Percentiles rank a stretch among this genome's conserved stretches.
Evolutionary conservation across 73 alveolate genomes (phyloP).

Genomic region (Stentor roeselii): DNA sequence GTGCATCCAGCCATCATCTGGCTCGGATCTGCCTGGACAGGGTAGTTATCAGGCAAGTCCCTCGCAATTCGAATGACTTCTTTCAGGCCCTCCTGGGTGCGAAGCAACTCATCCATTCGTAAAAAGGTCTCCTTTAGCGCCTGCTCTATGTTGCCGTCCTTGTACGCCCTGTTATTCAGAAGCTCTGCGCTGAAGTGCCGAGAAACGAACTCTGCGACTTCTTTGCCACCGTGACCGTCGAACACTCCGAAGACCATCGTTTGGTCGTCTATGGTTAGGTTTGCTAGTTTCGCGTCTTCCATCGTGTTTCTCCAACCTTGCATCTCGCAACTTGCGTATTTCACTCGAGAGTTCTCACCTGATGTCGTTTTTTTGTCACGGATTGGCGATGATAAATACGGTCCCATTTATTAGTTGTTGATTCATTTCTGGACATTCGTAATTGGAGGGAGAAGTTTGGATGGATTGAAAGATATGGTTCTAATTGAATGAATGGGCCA

Average conservation of each 20-base stretch:
- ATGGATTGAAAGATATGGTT: no score
- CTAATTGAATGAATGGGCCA: no score
- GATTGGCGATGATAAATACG: no score
- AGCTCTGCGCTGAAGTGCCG: constrained; percentile 67
- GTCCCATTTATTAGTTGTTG: no score
- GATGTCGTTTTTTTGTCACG: not conserved
- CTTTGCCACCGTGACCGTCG: constrained; percentile 97
- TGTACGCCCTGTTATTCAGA: constrained; percentile 40
- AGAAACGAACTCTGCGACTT: constrained; percentile 79
- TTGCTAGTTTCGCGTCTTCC: constrained; percentile 88
- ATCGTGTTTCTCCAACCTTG: constrained; percentile 73
- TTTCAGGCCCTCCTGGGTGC: constrained; percentile 20
- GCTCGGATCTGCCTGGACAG: not conserved
- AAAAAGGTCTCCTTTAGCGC: constrained; percentile 78
- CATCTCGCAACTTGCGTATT: constrained; percentile 62
- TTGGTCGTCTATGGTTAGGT: constrained; percentile 53
- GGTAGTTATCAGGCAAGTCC: constrained; percentile 4
- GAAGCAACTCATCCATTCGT: constrained; percentile 66
- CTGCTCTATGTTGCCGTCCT: constrained; percentile 54
- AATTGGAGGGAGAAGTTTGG: no score
- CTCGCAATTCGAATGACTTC: not conserved
- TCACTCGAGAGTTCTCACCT: constrained; percentile 7
- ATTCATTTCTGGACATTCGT: no score
- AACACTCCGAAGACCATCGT: constrained; percentile 83
- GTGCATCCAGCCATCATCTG: constrained; percentile 79